Base-by-base conservation (phyloP, 176 grass and related monocot genomes). In the Cenchrus purpureus region DNA sequence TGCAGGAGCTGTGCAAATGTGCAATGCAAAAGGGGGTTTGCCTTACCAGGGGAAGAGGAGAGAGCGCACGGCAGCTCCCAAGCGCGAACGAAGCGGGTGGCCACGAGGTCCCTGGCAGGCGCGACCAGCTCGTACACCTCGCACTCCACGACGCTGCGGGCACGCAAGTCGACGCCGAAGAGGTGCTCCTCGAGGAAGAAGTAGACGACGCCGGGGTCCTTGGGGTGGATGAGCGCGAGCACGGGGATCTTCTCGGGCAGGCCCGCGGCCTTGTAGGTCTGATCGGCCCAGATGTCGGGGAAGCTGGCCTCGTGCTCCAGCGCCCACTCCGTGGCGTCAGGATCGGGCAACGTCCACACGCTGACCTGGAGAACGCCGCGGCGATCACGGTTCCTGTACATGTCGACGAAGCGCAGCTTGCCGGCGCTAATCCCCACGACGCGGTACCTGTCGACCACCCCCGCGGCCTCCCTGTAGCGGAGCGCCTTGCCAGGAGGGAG, bases 351-450 rank as follows among this genome's bases (percentile, higher is more conserved):
- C 40, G 67, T 70, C 67, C 67, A 70, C 32, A 67, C 65, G 65
- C 29, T 66, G 64, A 67, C 32, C 65, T 67, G 32, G 65, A 67
- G 65, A 67, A 0, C 65, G 32, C 65, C 65, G 32, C 14, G 7
- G 65, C 32, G 34, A 22, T 67, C 65, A 9, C 65, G 65, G 65
- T 67, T 67, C 65, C 32, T 40, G 65, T 67, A 67, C 65, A 67
- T 67, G 65, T 67, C 65, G 65, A 67, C 32, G 65, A 67, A 67
- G 65, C 65, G 31, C 31, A 66, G 64, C 29, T 7, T 66, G 2
- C 31, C 31, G 31, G 29, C 31, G 64, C 64, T 66, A 32, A 66
- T 6, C 31, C 64, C 34, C 31, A 66, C 31, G 64, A 32, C 64
- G 64, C 64, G 64, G 64, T 66, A 66, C 64, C 64, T 66, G 13